These are phyloP conservation scores for Pestalotiopsis sp. DNA, from an alignment of 2,329 filamentous ascomycete species.

Conservation along the genomic window DNA sequence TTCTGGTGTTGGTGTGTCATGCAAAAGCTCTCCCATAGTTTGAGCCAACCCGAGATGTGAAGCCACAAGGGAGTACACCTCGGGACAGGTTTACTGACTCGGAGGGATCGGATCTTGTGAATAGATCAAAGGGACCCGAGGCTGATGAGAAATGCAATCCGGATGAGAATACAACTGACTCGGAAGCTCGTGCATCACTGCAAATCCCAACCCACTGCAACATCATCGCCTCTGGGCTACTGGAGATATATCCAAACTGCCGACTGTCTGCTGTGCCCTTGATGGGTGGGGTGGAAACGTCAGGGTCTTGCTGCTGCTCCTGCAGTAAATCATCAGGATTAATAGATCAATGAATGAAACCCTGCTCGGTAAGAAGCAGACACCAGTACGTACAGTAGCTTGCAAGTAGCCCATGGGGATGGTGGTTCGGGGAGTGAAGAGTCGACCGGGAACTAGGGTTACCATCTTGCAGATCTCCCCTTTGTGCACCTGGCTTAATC, in stretches of 20 bases:
- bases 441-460: conserved; percentile 7
- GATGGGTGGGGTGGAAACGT: background rate
- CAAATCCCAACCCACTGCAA: background rate
- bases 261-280: background rate
- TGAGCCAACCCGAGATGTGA: background rate
- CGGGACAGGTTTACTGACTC: too few relatives aligned
- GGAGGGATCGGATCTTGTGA: too few relatives aligned
- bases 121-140: too few relatives aligned
- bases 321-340: background rate
- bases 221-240: background rate
- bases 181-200: background rate
- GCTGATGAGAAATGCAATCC: too few relatives aligned
- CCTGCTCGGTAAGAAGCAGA: conserved; percentile 1
- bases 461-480: conserved; percentile 9
- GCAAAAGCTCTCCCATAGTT: background rate
- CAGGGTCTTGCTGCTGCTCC: background rate
- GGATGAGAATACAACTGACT: too few relatives aligned
- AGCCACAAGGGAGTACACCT: too few relatives aligned
- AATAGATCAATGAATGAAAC: background rate
- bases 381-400: background rate
- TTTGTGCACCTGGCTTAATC: background rate
- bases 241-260: background rate
- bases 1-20: background rate
- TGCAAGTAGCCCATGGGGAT: background rate
- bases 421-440: background rate